Conservation (phyloP, 31 red algal genomes). For the Pterothamnion heteromorphum region DNA sequence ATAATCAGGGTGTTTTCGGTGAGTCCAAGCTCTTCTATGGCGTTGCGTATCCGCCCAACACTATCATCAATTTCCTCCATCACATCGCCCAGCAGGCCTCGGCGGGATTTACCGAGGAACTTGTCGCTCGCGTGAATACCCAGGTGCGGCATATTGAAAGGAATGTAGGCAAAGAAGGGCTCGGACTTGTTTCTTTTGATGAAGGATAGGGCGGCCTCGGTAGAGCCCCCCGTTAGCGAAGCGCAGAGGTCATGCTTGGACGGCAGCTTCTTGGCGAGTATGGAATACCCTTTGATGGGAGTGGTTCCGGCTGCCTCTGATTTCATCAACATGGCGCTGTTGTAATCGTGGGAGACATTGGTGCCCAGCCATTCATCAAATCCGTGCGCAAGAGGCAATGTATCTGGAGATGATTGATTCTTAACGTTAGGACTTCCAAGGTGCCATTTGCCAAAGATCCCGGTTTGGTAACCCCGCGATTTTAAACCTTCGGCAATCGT, state of each 20-base stretch:
- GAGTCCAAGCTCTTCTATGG: not conserved
- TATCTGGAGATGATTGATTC: not conserved
- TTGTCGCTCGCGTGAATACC: not conserved
- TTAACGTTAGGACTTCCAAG: not conserved
- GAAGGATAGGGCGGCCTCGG: not conserved
- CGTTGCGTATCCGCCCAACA: not conserved
- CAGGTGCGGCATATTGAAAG: not conserved
- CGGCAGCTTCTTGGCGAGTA: not conserved
- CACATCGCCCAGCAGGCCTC: not conserved
- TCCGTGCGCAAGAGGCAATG: not conserved
- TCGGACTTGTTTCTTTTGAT: not conserved
- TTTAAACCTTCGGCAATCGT: not conserved
- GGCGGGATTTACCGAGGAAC: not conserved
- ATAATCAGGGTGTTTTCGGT: not conserved
- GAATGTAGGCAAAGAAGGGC: not conserved
- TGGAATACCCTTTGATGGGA: not conserved
- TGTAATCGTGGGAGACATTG: not conserved
- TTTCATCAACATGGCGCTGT: not conserved
- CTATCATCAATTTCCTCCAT: not conserved
- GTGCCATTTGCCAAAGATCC: slow-evolving; percentile 10
- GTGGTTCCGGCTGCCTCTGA: not conserved
- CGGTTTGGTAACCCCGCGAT: not conserved
- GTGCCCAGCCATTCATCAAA: not conserved
- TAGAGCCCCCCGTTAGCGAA: not conserved
- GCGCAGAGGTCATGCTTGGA: not conserved